Evolutionary conservation across 176 grass and related monocot genomes (phyloP).

Genomic region (sorghum (Sorghum bicolor)): DNA sequence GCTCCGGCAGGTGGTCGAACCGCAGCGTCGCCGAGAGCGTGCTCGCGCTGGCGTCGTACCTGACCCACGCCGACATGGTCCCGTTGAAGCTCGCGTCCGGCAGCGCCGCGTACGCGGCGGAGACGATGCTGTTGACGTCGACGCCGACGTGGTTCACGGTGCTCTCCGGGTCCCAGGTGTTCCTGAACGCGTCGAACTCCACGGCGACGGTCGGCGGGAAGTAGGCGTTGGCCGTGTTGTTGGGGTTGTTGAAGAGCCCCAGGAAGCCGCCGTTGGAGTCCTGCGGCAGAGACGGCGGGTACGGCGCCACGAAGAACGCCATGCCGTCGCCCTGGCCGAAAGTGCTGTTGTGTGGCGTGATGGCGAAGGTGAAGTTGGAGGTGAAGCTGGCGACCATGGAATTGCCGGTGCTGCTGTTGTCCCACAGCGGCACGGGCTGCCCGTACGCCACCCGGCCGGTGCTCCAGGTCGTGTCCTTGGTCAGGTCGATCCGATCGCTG

Average conservation of each 20-base stretch:
- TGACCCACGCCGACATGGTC: constrained; percentile 29
- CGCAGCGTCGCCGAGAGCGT: background rate
- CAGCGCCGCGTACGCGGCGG: background rate
- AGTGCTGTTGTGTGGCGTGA: background rate
- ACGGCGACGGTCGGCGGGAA: constrained; percentile 10
- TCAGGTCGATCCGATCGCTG: background rate
- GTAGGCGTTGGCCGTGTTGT: background rate
- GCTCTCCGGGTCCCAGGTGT: constrained; percentile 4
- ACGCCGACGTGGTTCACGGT: background rate
- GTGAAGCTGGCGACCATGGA: constrained; percentile 12
- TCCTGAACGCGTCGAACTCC: constrained; percentile 27
- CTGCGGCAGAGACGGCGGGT: background rate
- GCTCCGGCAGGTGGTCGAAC: background rate
- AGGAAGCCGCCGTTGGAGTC: constrained; percentile 17
- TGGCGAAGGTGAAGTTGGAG: constrained; percentile 26
- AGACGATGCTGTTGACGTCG: constrained; percentile 13
- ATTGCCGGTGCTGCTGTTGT: background rate
- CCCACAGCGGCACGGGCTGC: background rate
- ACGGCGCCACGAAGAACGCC: constrained; percentile 20
- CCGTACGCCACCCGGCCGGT: constrained; percentile 15
- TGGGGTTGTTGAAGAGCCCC: constrained; percentile 1
- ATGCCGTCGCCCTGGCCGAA: constrained; percentile 19
- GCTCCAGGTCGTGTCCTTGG: constrained; percentile 10
- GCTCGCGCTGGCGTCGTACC: background rate
- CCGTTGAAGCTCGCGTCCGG: constrained; percentile 23